phyloP scores from a whole-genome alignment of 257 asterid species.

The Osmanthus fragrans region DNA sequence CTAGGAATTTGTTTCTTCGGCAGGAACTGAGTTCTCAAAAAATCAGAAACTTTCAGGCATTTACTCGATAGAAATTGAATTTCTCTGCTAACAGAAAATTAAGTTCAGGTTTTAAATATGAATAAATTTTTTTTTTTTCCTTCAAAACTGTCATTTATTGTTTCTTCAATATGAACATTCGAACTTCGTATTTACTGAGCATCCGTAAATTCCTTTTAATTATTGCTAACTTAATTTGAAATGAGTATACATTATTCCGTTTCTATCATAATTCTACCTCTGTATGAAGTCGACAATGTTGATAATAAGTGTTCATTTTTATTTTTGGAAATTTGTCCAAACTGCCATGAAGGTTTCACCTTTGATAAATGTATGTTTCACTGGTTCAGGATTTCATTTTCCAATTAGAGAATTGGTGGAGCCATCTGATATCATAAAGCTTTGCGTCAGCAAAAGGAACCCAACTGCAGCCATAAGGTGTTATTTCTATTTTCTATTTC shows the following conservation, averaged over 20 bases:
- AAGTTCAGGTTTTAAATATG: not conserved
- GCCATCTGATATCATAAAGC: constrained; percentile 60
- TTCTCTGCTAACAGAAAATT: not conserved
- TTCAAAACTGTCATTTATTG: not conserved
- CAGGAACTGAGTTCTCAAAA: not conserved
- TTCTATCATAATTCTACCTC: not conserved
- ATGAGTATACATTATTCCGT: not conserved
- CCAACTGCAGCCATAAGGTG: constrained; percentile 82
- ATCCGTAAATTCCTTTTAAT: no score
- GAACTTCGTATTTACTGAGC: no score
- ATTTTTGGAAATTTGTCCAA: not conserved
- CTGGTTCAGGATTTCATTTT: constrained; percentile 61
- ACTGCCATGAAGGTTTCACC: constrained; percentile 6
- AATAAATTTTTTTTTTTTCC: not conserved
- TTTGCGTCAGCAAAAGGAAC: constrained; percentile 61
- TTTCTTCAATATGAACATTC: not conserved
- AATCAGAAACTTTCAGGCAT: not conserved
- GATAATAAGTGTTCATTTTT: not conserved
- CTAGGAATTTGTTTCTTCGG: not conserved
- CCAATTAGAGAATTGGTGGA: constrained; percentile 51
- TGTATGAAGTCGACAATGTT: not conserved
- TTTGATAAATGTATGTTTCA: constrained; percentile 25
- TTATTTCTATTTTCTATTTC: not conserved
- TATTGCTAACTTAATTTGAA: not conserved
- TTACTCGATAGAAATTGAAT: not conserved